phyloP scores from a whole-genome alignment of 805 yeast genomes.

The Candida alai region DNA sequence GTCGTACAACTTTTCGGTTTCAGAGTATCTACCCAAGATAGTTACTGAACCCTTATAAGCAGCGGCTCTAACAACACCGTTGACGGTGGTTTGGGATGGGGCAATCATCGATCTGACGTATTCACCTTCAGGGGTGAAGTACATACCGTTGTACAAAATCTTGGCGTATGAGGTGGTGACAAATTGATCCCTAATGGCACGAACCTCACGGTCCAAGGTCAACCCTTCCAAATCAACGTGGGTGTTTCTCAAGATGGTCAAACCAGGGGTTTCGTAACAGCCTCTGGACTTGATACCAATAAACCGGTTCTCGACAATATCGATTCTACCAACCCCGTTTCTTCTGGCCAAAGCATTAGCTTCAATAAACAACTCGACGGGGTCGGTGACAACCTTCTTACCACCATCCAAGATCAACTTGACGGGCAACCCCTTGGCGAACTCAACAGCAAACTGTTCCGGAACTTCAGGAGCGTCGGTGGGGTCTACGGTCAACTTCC shows the following conservation, averaged over 20 bases:
- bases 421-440: conserved; percentile 82
- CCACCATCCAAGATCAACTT: conserved; percentile 70
- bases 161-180: conserved; percentile 91
- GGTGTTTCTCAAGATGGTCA: conserved; percentile 87
- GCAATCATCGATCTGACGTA: conserved; percentile 89
- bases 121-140: conserved; percentile 98
- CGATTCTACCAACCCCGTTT: conserved; percentile 99
- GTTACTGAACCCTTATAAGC: conserved; percentile 86
- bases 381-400: conserved; percentile 65
- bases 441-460: conserved; percentile 80
- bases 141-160: conserved; percentile 93
- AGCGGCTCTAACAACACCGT: conserved; percentile 92
- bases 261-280: conserved; percentile 99
- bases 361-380: conserved; percentile 87
- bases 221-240: conserved; percentile 97
- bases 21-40: conserved; percentile 90
- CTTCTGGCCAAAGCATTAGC: conserved; percentile 97
- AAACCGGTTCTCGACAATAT: conserved; percentile 98
- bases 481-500: conserved; percentile 98
- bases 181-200: conserved; percentile 93
- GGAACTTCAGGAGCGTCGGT: conserved; percentile 91
- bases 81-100: conserved; percentile 92
- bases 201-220: conserved; percentile 94
- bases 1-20: conserved; percentile 94
- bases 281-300: conserved; percentile 99